Conservation (phyloP, 2,329 filamentous ascomycete species). For the Zymoseptoria tritici region DNA sequence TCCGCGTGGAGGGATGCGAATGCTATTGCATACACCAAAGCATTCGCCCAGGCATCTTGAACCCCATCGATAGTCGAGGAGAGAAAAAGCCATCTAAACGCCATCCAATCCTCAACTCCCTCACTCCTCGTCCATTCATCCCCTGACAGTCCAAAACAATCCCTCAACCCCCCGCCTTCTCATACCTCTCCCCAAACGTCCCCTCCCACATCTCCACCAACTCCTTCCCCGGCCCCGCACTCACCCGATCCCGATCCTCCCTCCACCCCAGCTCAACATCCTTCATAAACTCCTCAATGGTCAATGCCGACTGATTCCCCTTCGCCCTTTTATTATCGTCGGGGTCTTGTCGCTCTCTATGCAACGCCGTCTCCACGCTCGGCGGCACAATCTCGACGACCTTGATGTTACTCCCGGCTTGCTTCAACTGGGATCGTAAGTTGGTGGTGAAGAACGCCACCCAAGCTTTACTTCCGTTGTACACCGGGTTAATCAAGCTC, state of each 20-base stretch:
- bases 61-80: not conserved
- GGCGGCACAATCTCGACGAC: slow-evolving; percentile 53
- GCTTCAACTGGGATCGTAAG: slow-evolving; percentile 44
- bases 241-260: slow-evolving; percentile 43
- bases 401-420: slow-evolving; percentile 34
- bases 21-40: slow-evolving; percentile 12
- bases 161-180: slow-evolving; percentile 8
- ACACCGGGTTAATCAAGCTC: slow-evolving; percentile 49
- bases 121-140: no score
- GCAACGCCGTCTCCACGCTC: slow-evolving; percentile 48
- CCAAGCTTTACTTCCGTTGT: slow-evolving; percentile 54
- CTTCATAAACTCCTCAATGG: slow-evolving; percentile 49
- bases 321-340: slow-evolving; percentile 54
- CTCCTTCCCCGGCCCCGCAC: slow-evolving; percentile 37
- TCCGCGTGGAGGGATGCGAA: slow-evolving; percentile 26
- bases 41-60: slow-evolving; percentile 10
- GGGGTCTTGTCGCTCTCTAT: slow-evolving; percentile 49
- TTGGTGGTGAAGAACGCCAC: slow-evolving; percentile 52
- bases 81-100: no score
- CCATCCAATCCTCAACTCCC: no score
- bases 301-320: slow-evolving; percentile 38
- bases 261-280: slow-evolving; percentile 41
- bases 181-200: slow-evolving; percentile 22
- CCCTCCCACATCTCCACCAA: slow-evolving; percentile 42
- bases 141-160: no score